Percentiles rank a stretch among this genome's conserved stretches.
phyloP scores from a whole-genome alignment of 129 eudicot species.

The Centrapalus pauciflorus region DNA sequence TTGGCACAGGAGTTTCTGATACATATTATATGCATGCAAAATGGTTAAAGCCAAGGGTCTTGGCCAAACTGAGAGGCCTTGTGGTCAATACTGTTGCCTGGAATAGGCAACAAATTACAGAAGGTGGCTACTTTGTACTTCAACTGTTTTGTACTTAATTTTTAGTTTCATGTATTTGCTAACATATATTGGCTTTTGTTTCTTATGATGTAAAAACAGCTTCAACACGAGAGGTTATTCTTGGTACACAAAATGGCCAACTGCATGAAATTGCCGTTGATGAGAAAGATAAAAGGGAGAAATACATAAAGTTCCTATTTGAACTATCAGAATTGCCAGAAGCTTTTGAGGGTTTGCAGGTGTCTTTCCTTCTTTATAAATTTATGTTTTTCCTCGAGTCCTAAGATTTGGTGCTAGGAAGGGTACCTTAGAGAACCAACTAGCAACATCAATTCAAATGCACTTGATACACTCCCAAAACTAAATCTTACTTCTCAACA shows the following conservation, averaged over 20 bases:
- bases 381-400: background rate
- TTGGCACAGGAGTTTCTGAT: constrained; percentile 77
- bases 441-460: no score
- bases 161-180: background rate
- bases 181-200: background rate
- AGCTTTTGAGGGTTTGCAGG: constrained; percentile 88
- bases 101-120: constrained; percentile 90
- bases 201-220: constrained; percentile 35
- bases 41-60: constrained; percentile 83
- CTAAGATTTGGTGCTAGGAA: background rate
- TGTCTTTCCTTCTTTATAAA: constrained; percentile 16
- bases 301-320: constrained; percentile 72
- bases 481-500: no score
- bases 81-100: constrained; percentile 91
- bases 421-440: no score
- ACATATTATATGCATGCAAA: constrained; percentile 85
- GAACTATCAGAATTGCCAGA: constrained; percentile 80
- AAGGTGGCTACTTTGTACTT: constrained; percentile 40
- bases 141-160: background rate
- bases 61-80: constrained; percentile 72
- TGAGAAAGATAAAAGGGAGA: constrained; percentile 95
- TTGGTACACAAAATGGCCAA: constrained; percentile 90
- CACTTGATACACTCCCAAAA: no score
- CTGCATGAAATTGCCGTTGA: constrained; percentile 81
- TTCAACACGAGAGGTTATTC: constrained; percentile 85